Conservation (phyloP, 768 basidiomycete species). For the Kwoniella bestiolae region DNA sequence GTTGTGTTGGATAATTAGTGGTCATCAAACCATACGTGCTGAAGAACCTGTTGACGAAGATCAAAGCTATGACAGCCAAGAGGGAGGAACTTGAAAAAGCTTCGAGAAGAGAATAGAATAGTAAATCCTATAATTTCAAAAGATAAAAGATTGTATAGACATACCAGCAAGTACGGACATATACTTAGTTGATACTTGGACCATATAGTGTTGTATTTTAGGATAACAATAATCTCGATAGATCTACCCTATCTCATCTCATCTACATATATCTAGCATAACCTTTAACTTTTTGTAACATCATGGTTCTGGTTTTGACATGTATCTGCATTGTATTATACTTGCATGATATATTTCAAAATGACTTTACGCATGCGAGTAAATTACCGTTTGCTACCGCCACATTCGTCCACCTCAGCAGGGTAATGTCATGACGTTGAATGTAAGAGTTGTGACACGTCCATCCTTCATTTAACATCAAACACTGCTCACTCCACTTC, state of each 20-base stretch:
- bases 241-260: not conserved
- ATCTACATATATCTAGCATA: not conserved
- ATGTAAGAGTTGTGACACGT: not conserved
- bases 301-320: not conserved
- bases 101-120: not conserved
- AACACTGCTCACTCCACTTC: not conserved
- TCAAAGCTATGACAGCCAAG: conserved; percentile 21
- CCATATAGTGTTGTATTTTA: not conserved
- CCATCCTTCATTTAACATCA: not conserved
- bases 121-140: no score
- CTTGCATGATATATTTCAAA: no score
- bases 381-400: not conserved
- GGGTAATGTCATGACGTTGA: no score
- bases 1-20: not conserved
- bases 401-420: not conserved
- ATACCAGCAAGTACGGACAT: no score
- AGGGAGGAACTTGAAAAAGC: conserved; percentile 14
- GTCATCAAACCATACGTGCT: conserved; percentile 40
- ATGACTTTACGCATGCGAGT: no score
- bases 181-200: no score
- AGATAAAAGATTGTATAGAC: no score
- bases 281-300: not conserved
- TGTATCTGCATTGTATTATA: not conserved
- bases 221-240: no score
- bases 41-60: conserved; percentile 28